A percentile compares a stretch with the other conserved stretches of the same genome.
Conservation (phyloP, 768 basidiomycete species). For the Lentinula aciculospora region DNA sequence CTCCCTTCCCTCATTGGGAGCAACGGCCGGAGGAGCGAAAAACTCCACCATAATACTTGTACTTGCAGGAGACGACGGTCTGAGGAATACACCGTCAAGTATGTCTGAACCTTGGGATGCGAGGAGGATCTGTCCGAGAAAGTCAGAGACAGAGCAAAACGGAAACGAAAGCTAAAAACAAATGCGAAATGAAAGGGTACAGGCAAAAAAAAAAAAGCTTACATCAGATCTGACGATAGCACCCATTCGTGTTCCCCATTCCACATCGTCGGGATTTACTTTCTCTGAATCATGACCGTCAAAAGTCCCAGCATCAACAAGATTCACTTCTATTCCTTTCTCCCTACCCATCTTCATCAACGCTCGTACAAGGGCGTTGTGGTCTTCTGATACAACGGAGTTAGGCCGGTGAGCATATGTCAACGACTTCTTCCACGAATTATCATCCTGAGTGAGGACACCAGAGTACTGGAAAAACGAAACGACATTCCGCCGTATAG, state of each 20-base stretch:
- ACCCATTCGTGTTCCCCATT: conserved; percentile 59
- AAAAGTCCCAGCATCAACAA: conserved; percentile 34
- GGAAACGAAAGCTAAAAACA: background rate
- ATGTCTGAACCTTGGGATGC: conserved; percentile 58
- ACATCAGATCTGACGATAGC: conserved; percentile 68
- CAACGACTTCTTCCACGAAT: conserved; percentile 38
- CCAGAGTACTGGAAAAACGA: conserved; percentile 35
- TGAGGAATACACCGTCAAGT: conserved; percentile 68
- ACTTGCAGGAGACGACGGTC: conserved; percentile 49
- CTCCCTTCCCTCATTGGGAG: no score
- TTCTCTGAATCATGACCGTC: conserved; percentile 25
- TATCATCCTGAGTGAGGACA: conserved; percentile 14
- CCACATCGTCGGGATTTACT: conserved; percentile 19
- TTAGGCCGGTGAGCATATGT: conserved; percentile 67
- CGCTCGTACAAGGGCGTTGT: conserved; percentile 54
- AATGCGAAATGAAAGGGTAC: background rate
- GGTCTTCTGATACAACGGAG: conserved; percentile 49
- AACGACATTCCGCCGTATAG: conserved; percentile 38
- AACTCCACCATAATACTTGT: conserved; percentile 24
- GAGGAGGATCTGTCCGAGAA: conserved; percentile 42
- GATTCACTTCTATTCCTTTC: conserved; percentile 49
- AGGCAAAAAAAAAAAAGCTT: conserved; percentile 23
- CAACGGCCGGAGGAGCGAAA: background rate
- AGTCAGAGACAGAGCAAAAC: no score
- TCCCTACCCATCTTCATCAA: conserved; percentile 45